Conservation (phyloP, 148 eudicot genomes). For the Camellia granthamiana region DNA sequence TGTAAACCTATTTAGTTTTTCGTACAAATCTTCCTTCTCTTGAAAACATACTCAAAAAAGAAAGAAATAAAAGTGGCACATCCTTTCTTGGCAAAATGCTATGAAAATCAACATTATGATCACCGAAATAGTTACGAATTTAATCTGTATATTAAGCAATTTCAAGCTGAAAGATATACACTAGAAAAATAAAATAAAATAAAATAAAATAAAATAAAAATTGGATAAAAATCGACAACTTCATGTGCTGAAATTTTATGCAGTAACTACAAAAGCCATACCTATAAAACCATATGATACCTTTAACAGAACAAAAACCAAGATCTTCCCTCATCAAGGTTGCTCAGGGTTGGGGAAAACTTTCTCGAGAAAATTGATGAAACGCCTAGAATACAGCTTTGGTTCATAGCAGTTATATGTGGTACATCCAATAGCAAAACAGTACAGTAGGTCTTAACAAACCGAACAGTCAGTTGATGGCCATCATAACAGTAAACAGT, state of each 20-base stretch:
- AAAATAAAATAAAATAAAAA: not conserved
- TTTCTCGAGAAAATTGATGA: conserved; percentile 59
- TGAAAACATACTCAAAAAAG: no score
- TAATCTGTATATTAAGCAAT: not conserved
- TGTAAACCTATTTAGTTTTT: no score
- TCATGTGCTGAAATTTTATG: not conserved
- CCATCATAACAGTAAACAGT: conserved; percentile 46
- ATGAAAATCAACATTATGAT: not conserved
- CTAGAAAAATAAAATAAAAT: not conserved
- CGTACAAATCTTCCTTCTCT: no score
- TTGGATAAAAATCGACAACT: not conserved
- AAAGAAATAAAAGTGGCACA: no score
- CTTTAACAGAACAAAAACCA: not conserved
- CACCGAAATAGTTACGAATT: not conserved
- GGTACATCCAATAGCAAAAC: no score
- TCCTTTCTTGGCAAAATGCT: no score
- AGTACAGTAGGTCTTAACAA: no score
- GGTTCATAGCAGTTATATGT: conserved; percentile 68
- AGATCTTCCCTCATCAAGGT: conserved; percentile 15
- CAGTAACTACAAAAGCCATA: not conserved
- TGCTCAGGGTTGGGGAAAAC: conserved; percentile 62
- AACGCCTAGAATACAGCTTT: conserved; percentile 61
- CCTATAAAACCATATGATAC: not conserved
- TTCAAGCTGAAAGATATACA: not conserved
- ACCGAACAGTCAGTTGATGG: not conserved